Evolutionary conservation across 1,139 yeast species (phyloP), one percentile per base, ranked within the genome.

Genomic region (Zhuliangozyma parablackwelliae): DNA sequence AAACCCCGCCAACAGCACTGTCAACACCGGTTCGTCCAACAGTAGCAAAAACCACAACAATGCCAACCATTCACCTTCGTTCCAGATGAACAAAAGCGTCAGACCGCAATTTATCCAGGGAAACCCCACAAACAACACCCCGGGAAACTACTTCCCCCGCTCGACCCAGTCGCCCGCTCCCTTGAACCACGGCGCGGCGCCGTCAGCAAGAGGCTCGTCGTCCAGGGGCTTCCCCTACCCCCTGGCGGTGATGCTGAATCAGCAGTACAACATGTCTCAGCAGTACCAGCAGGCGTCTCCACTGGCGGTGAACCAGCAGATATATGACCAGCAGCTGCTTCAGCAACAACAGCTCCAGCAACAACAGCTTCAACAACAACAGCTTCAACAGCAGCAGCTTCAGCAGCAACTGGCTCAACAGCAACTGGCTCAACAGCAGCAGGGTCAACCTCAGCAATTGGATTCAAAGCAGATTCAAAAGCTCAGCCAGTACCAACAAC

Each of bases 201-300:
- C 28, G 7, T 10, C 12, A 3, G 2, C 28, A 7, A 8, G 12
- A 6, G 11, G n/a, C 3, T 6, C 11, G n/a, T 9, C 12, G 28
- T 6, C 11, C 7, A 10, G 24, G 9, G 24, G 24, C 5, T 26
- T 26, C 12, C 28, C 28, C 7, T 11, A 26, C 28, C 28, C 28
- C 9, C 24, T 7, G 24, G 24, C 3, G 10, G 7, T 23, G 7
- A 23, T 23, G 24, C 24, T 7, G 24, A 23, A 33, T 12, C 37
- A 35, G 24, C 41, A 33, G 11, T 33, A 30, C 10, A 37, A 28
- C n/a, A 35, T 28, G 23, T 32, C 23, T 16, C 41, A 33, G 26
- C 38, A 35, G 28, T 42, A 33, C n/a, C 48, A 34, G 26, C 44
- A 49, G 35, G 46, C 41, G 12, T 56, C 42, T 28, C 54, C 47